Percentiles rank a stretch among this genome's conserved stretches.
These are phyloP conservation scores for Betula pendula DNA, from an alignment of 306 rosid species.

Conservation along the genomic window DNA sequence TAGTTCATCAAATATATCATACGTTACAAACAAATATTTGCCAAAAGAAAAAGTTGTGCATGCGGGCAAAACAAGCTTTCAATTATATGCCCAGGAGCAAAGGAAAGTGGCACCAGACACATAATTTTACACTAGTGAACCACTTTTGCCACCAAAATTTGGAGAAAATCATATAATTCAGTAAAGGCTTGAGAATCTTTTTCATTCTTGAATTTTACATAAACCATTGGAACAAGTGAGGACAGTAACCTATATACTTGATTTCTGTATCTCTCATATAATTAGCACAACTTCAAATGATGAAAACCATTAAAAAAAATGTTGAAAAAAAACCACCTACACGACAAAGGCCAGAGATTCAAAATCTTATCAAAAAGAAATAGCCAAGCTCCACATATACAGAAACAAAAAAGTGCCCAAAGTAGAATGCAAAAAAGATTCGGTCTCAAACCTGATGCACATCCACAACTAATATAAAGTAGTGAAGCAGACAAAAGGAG, in stretches of 20 bases:
- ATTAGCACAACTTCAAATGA: neutral
- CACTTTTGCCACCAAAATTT: neutral
- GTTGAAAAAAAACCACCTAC: neutral
- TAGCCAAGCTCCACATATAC: neutral
- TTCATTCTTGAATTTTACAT: neutral
- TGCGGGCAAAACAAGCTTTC: neutral
- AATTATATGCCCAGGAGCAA: neutral
- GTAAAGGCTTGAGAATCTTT: neutral
- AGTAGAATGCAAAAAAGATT: neutral
- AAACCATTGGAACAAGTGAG: neutral
- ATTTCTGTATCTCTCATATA: neutral
- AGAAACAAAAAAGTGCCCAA: neutral
- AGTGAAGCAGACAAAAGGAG: neutral
- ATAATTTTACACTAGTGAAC: neutral
- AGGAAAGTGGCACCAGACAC: neutral
- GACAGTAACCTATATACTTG: neutral
- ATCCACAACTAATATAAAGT: neutral
- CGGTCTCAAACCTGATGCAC: neutral
- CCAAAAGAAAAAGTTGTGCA: neutral
- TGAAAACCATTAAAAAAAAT: neutral
- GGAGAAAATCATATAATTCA: neutral
- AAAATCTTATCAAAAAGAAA: neutral
- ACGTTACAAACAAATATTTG: neutral
- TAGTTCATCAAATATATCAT: neutral
- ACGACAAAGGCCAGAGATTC: neutral